Conservation (phyloP, 805 yeast species). For the Candida boidinii region DNA sequence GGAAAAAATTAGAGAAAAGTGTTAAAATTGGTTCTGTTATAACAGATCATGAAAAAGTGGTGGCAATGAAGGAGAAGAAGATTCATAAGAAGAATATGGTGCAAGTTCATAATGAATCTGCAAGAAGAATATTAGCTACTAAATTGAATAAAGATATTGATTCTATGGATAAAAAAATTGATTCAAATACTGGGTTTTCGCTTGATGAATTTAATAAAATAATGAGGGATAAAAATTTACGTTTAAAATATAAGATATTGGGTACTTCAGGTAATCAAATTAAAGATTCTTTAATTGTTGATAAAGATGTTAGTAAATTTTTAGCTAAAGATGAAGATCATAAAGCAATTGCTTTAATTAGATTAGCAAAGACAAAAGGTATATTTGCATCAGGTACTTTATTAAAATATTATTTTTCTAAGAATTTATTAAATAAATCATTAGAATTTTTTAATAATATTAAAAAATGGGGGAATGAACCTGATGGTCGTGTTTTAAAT, state of each 20-base stretch:
- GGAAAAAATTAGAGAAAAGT: constrained; percentile 9
- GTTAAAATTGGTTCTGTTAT: constrained; percentile 4
- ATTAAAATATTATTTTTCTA: constrained; percentile 36
- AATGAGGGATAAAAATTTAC: constrained; percentile 23
- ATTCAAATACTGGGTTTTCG: constrained; percentile 16
- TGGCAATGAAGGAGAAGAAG: constrained; percentile 4
- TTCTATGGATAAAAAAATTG: constrained; percentile 11
- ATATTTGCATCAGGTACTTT: constrained; percentile 58
- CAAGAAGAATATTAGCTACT: constrained; percentile 13
- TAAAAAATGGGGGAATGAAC: constrained; percentile 52
- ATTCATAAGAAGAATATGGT: constrained; percentile 12
- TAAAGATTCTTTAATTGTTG: constrained; percentile 48
- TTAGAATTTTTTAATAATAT: constrained; percentile 43
- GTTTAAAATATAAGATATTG: constrained; percentile 42
- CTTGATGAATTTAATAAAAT: constrained; percentile 18
- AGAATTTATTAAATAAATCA: constrained; percentile 38
- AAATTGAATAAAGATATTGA: constrained; percentile 3
- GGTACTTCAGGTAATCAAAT: constrained; percentile 54
- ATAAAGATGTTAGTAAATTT: constrained; percentile 43
- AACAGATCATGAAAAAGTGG: constrained; percentile 5
- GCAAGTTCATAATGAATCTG: constrained; percentile 20
- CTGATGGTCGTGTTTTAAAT: constrained; percentile 40
- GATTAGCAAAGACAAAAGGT: constrained; percentile 30
- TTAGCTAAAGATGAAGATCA: constrained; percentile 38
- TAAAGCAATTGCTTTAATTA: constrained; percentile 34